Conservation (phyloP, 2,329 filamentous ascomycete genomes). For the Colletotrichum camelliae region DNA sequence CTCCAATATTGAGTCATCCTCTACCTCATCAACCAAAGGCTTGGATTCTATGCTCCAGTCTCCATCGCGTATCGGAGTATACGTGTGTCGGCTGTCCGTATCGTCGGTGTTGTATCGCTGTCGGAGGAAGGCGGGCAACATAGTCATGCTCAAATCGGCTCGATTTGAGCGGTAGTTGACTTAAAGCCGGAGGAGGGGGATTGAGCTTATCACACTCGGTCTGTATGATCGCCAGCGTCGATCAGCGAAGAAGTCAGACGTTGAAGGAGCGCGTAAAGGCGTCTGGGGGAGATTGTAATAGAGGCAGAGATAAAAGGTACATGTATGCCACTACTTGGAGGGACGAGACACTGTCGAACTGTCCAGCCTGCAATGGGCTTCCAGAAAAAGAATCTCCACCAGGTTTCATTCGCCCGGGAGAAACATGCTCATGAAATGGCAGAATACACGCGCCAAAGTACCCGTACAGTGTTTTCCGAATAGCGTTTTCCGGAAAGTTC, state of each 20-base stretch:
- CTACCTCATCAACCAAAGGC: not conserved
- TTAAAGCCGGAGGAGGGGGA: not conserved
- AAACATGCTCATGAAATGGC: no score
- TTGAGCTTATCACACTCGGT: not conserved
- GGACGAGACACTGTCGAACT: not conserved
- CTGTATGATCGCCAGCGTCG: not conserved
- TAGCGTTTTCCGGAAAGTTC: not conserved
- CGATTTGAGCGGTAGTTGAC: not conserved
- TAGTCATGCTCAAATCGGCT: not conserved
- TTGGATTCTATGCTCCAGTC: not conserved
- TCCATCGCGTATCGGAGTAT: not conserved
- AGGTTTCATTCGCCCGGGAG: not conserved
- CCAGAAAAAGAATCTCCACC: not conserved
- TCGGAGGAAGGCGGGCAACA: not conserved
- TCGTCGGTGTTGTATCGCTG: not conserved
- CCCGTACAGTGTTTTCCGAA: not conserved
- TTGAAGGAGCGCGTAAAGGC: not conserved
- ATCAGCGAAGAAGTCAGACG: not conserved
- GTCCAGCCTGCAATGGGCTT: not conserved
- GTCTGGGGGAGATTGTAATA: not conserved
- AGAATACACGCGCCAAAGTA: not conserved
- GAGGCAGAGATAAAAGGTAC: fast-evolving
- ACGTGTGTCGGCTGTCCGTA: not conserved
- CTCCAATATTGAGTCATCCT: not conserved
- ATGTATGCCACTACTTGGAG: not conserved